These are phyloP conservation scores for Croton setiger DNA, from an alignment of 441 rosid species.

Conservation along the genomic window DNA sequence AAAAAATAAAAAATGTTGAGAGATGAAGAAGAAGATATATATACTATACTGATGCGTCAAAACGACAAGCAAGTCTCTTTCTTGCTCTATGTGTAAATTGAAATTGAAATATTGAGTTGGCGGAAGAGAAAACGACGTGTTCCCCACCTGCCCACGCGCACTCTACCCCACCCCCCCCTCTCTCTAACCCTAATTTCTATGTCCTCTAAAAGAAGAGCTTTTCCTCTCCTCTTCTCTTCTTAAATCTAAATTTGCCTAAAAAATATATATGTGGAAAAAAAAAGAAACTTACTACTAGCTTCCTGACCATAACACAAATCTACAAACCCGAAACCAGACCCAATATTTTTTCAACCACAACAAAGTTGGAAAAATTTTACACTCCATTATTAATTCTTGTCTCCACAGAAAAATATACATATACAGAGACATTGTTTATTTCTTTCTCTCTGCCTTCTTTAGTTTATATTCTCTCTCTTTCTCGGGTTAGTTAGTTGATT, in stretches of 20 bases:
- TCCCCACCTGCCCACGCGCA: slow-evolving; percentile 55
- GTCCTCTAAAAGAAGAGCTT: slow-evolving; percentile 34
- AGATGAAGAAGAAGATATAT: slow-evolving; percentile 7
- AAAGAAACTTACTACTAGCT: background rate
- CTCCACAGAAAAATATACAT: background rate
- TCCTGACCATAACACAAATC: slow-evolving; percentile 19
- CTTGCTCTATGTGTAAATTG: background rate
- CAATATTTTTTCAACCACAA: background rate
- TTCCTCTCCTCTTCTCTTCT: background rate
- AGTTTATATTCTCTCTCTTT: slow-evolving; percentile 11
- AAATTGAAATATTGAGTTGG: slow-evolving; percentile 29
- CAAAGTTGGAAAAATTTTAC: background rate
- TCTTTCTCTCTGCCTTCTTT: slow-evolving; percentile 1
- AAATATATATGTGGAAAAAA: background rate
- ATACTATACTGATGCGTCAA: background rate
- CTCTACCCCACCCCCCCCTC: slow-evolving; percentile 35
- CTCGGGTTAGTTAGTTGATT: slow-evolving; percentile 14
- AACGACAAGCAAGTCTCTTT: background rate
- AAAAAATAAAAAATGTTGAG: slow-evolving; percentile 2
- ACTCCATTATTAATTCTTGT: slow-evolving; percentile 2
- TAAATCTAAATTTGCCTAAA: no score
- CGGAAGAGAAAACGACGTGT: slow-evolving; percentile 51
- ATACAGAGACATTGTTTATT: background rate
- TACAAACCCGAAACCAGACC: slow-evolving; percentile 4
- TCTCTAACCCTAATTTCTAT: slow-evolving; percentile 52